Evolutionary conservation across 495 filamentous ascomycete species (phyloP).

Genomic region (Durotheca rogersii): DNA sequence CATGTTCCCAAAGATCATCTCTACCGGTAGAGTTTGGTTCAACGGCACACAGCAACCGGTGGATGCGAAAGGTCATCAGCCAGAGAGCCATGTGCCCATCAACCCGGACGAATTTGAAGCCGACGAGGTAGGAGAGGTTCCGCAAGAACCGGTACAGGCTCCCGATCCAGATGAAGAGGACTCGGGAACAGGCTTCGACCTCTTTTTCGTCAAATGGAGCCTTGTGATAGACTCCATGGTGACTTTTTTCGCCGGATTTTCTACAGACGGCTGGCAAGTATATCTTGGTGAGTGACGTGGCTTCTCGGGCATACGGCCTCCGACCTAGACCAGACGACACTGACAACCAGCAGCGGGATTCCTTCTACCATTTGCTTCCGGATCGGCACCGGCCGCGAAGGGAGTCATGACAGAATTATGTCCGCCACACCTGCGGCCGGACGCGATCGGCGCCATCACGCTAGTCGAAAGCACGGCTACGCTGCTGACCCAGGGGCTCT

Average conservation of each 20-base stretch:
- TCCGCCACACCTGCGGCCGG: conserved; percentile 44
- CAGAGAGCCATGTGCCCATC: conserved; percentile 27
- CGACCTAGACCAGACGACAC: too few relatives aligned
- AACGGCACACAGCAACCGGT: conserved; percentile 16
- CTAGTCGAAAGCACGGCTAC: conserved; percentile 57
- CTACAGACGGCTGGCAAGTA: conserved; percentile 54
- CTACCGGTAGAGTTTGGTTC: conserved; percentile 48
- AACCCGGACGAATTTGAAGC: conserved; percentile 43
- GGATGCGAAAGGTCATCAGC: conserved; percentile 2
- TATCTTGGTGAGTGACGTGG: conserved; percentile 52
- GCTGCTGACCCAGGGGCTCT: conserved; percentile 52
- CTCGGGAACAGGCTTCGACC: conserved; percentile 49
- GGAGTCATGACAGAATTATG: conserved; percentile 60
- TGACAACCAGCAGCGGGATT: conserved; percentile 38
- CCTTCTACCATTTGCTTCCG: conserved; percentile 56
- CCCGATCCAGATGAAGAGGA: conserved; percentile 31
- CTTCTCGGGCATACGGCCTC: neutral
- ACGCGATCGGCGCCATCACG: conserved; percentile 58
- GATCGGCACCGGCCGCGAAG: conserved; percentile 57
- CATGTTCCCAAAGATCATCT: conserved; percentile 57
- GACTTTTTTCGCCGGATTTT: conserved; percentile 53
- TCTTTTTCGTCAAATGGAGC: conserved; percentile 55
- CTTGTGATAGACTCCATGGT: conserved; percentile 53
- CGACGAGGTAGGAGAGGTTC: conserved; percentile 42
- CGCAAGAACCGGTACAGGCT: conserved; percentile 43